Base-by-base conservation (phyloP, 2,329 filamentous ascomycete species). In the Cladophialophora exuberans region DNA sequence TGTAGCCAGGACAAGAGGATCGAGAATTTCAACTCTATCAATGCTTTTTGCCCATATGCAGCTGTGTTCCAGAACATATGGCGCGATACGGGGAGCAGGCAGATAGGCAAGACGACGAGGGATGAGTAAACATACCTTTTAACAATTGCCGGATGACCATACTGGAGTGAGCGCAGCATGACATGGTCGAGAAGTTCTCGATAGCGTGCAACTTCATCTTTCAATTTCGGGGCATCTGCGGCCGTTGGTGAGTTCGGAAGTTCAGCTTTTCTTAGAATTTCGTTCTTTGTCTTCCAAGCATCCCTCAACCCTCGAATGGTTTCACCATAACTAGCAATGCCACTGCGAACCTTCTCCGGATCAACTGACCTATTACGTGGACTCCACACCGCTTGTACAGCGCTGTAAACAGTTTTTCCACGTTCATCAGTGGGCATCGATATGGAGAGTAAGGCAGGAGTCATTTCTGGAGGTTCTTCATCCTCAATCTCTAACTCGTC, bases 301-400 rank as follows among this genome's bases (percentile, higher is more conserved):
- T 86, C 83, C 55, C 83, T 78, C 52, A 86, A 77, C 5, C 76
- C 76, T 65, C 81, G 81, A 56, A 85, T 72, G 39, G 85, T 72
- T 44, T 85, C 81, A 73, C 83, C 84, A 64, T 83, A 81, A 38
- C 79, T 75, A 45, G 76, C 75, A 60, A 86, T 72, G 39, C 79
- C 79, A 59, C 70, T 72, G 60, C 81, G 79, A 54, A 86, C 79
- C 56, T 78, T 78, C 22, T 80, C 77, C 13, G 75, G 71, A 51
- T 73, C 71, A 17, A 78, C 72, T 26, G 72, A 68, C 57, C 76
- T 77, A 59, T 79, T 80, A 56, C 78, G 78, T 41, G 80, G 78
- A 44, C 75, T 78, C 83, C 83, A 86, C 9, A 84, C 77, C 25
- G 82, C 81, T 66, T 82, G 82, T 52, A 85, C 78, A 7, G 81